phyloP scores from a whole-genome alignment of 2,329 filamentous ascomycete species.

The Apiospora hydei region DNA sequence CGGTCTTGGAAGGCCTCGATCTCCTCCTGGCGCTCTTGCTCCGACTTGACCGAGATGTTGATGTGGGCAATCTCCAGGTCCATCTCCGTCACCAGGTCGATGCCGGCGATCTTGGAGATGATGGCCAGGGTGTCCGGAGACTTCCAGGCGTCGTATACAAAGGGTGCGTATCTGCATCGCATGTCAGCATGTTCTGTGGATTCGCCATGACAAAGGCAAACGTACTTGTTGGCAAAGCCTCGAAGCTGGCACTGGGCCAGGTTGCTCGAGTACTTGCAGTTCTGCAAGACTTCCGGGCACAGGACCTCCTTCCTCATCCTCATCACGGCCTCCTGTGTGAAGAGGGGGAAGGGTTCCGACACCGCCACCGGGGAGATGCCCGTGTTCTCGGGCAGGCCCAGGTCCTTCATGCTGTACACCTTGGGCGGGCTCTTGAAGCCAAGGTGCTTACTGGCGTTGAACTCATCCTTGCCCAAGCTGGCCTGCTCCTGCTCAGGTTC shows the following conservation, averaged over 20 bases:
- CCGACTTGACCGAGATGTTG: slow-evolving; percentile 60
- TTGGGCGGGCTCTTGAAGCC: slow-evolving; percentile 57
- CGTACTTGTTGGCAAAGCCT: slow-evolving; percentile 54
- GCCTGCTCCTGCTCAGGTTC: slow-evolving; percentile 24
- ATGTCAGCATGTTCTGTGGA: background rate
- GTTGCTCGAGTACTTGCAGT: slow-evolving; percentile 66
- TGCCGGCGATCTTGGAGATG: slow-evolving; percentile 60
- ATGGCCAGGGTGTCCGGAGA: slow-evolving; percentile 51
- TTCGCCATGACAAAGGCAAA: slow-evolving; percentile 27
- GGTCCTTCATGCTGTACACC: slow-evolving; percentile 66
- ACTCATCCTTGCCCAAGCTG: slow-evolving; percentile 41
- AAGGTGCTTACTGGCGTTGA: slow-evolving; percentile 64
- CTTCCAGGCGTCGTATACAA: slow-evolving; percentile 62
- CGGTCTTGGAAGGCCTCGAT: slow-evolving; percentile 47
- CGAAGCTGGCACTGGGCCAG: slow-evolving; percentile 57
- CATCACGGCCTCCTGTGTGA: slow-evolving; percentile 66
- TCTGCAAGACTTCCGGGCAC: slow-evolving; percentile 60
- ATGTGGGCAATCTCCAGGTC: slow-evolving; percentile 64
- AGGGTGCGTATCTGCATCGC: slow-evolving; percentile 62
- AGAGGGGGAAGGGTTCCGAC: slow-evolving; percentile 70
- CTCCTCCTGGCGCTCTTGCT: slow-evolving; percentile 53
- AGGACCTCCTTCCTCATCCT: slow-evolving; percentile 70
- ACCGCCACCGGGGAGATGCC: slow-evolving; percentile 70
- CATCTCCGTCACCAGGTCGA: slow-evolving; percentile 61
- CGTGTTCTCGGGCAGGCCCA: slow-evolving; percentile 60